A percentile compares a stretch with the other conserved stretches of the same genome.
phyloP scores from a whole-genome alignment of 768 basidiomycete species.

The Serpula lacrymans region DNA sequence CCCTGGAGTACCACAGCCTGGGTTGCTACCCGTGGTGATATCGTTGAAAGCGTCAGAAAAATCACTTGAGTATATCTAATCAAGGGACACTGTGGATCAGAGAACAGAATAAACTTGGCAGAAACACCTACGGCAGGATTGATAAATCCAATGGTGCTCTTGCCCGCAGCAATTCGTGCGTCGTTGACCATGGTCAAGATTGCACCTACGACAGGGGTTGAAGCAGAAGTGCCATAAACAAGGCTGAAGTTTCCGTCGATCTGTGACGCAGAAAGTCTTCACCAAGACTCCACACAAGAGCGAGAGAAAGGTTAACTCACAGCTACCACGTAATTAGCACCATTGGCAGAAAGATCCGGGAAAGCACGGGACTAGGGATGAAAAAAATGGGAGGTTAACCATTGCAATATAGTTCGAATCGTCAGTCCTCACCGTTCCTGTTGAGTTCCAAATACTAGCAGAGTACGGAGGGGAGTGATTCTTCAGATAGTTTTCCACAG shows the following conservation, averaged over 20 bases:
- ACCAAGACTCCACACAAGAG: conserved; percentile 17
- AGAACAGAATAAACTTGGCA: conserved; percentile 5
- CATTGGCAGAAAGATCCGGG: conserved; percentile 27
- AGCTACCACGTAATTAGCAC: conserved; percentile 19
- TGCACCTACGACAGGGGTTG: conserved; percentile 31
- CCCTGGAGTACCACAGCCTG: conserved; percentile 33
- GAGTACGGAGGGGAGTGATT: conserved; percentile 18
- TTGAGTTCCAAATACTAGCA: conserved; percentile 9
- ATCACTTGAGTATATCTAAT: conserved; percentile 11
- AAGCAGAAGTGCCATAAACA: conserved; percentile 32
- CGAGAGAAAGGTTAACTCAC: conserved; percentile 3
- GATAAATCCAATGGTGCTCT: conserved; percentile 39
- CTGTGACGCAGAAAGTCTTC: conserved; percentile 17
- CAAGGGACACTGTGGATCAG: neutral
- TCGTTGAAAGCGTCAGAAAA: conserved; percentile 39
- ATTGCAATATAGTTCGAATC: no score
- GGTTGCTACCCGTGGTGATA: conserved; percentile 32
- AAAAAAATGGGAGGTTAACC: conserved; percentile 23
- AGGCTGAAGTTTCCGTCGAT: conserved; percentile 18
- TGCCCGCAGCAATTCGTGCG: conserved; percentile 32
- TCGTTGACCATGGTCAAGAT: conserved; percentile 39
- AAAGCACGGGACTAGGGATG: conserved; percentile 29
- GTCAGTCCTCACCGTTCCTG: conserved; percentile 8
- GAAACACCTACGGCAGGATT: conserved; percentile 33
- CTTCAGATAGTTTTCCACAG: conserved; percentile 15